Conservation (phyloP, 495 filamentous ascomycete species). For the Paragyromitra xinjiangensis region DNA sequence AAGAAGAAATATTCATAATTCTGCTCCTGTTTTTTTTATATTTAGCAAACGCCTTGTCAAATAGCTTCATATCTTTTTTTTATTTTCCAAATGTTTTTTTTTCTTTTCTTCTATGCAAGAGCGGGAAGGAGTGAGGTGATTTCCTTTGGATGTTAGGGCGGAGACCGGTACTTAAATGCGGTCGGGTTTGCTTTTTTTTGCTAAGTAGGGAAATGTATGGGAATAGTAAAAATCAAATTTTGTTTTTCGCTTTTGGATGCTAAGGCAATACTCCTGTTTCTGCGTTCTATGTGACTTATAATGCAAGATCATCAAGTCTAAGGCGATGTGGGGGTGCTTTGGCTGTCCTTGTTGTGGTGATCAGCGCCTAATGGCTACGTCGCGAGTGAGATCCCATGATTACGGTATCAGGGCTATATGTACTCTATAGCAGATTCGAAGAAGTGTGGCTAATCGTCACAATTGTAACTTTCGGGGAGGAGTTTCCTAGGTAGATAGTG, state of each 20-base stretch:
- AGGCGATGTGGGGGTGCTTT: no score
- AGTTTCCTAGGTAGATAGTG: neutral
- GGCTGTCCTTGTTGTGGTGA: no score
- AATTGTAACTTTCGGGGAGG: neutral
- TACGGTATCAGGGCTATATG: neutral
- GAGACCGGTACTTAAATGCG: constrained; percentile 16
- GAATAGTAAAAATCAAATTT: constrained; percentile 4
- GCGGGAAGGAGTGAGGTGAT: neutral
- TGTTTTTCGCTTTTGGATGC: neutral
- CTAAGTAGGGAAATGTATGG: constrained; percentile 10
- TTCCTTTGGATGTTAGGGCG: constrained; percentile 2
- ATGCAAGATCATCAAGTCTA: no score
- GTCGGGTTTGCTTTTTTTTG: constrained; percentile 11
- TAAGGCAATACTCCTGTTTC: no score
- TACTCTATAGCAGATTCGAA: no score
- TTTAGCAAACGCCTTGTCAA: constrained; percentile 41
- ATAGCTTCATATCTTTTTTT: constrained; percentile 44
- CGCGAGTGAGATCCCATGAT: constrained; percentile 2
- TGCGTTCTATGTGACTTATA: no score
- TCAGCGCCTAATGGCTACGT: no score
- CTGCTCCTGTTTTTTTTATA: constrained; percentile 25
- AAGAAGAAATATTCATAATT: constrained; percentile 28
- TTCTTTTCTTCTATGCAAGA: neutral
- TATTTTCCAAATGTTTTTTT: constrained; percentile 12
- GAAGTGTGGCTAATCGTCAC: neutral